phyloP scores from a whole-genome alignment of 2,329 filamentous ascomycete species.

The Epichloe brachyelytri region DNA sequence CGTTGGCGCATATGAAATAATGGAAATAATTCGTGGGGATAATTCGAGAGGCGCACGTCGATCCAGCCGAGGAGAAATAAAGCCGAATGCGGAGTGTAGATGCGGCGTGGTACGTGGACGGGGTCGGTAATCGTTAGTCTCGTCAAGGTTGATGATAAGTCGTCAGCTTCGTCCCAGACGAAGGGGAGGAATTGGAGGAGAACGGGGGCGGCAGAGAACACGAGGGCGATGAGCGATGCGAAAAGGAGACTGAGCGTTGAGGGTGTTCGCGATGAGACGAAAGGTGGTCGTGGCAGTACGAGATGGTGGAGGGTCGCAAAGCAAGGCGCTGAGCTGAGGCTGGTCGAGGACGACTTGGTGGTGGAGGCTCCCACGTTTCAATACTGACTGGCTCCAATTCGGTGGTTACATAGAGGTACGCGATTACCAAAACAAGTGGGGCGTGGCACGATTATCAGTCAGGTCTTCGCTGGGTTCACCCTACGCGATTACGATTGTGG shows the following conservation, averaged over 20 bases:
- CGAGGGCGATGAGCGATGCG: background rate
- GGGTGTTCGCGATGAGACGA: slow-evolving; percentile 1
- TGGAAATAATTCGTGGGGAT: background rate
- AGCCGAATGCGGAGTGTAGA: background rate
- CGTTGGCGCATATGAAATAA: background rate
- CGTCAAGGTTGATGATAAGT: background rate
- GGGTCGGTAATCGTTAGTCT: slow-evolving; percentile 1
- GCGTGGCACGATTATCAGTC: no score
- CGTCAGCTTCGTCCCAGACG: slow-evolving; percentile 3
- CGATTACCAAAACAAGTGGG: no score
- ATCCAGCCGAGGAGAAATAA: background rate
- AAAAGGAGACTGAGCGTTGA: background rate
- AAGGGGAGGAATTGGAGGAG: background rate
- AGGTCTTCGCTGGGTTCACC: no score
- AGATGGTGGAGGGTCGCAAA: slow-evolving; percentile 1
- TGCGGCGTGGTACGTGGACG: background rate
- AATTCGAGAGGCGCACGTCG: background rate
- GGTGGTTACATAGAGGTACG: no score
- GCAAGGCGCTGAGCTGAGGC: no score
- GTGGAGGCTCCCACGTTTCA: no score
- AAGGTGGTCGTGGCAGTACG: slow-evolving; percentile 2
- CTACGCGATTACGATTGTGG: no score
- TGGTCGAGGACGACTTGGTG: background rate
- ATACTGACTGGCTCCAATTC: no score
- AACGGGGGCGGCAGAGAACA: background rate